Base-by-base conservation (phyloP, 495 filamentous ascomycete species). In the Xylona heveae region DNA sequence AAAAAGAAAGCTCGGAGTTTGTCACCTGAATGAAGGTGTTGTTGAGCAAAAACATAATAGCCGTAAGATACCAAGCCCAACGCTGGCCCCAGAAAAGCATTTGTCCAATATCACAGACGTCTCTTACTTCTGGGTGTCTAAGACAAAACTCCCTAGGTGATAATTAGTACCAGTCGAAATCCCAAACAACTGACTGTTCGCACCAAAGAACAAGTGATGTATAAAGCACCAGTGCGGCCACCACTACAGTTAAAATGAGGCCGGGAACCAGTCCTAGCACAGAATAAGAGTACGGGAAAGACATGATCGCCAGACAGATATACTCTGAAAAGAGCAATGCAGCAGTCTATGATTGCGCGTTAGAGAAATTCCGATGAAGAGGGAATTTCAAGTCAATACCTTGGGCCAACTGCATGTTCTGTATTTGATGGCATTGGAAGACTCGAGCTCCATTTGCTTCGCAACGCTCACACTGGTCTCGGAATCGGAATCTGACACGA, bases 281-380 rank as follows among this genome's bases (percentile, higher is more conserved):
- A 5, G 79, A 79, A 53, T 91, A 91, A 0, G 79, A 84, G 60
- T 74, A 88, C 1, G 81, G 81, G 46, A 90, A 90, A 14, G 77
- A 84, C 81, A 91, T 91, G 44, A 90, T 91, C 23, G 81, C 80
- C 58, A 91, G 51, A 53, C 80, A 90, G 31, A 91, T 91, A 43
- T 91, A 91, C 52, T 91, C 81, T 6, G 77, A 80, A 52, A 91
- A 88, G 31, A 91, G 68, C 39, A 90, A 49, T 7, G 76, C 79
- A 3, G 80, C 78, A 31, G 80, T 90, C 76, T 83, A 41, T 23
- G 16, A 9, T 30, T 2, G 31, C 14, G 6, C 25, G n/a, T 9
- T 9, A 20, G 12, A 28, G 24, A 31, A 12, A 18, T 25, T 38
- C 31, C 17, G 30, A n/a, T 30, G 20, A 8, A 7, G 7, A 1